phyloP scores from a whole-genome alignment of 2,329 filamentous ascomycete genomes.

The Claviceps purpurea region DNA sequence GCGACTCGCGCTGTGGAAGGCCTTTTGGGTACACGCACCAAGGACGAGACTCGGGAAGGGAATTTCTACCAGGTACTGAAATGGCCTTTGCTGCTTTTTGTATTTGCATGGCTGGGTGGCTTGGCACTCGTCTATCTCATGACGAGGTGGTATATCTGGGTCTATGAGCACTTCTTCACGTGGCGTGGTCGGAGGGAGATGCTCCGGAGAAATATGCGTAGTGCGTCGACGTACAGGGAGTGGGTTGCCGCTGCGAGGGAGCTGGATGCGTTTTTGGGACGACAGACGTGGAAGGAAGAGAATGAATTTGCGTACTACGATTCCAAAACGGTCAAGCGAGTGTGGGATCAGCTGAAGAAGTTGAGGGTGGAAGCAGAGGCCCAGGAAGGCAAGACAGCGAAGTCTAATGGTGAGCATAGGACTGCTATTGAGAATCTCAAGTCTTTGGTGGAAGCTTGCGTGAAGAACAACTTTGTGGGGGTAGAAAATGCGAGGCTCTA shows the following conservation, averaged over 20 bases:
- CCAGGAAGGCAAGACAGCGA: conserved; percentile 27
- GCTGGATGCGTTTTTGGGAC: conserved; percentile 69
- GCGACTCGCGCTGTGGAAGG: conserved; percentile 25
- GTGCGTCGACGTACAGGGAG: conserved; percentile 61
- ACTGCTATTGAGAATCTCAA: conserved; percentile 60
- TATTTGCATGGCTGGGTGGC: conserved; percentile 66
- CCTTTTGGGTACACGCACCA: conserved; percentile 44
- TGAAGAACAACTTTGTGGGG: conserved; percentile 96
- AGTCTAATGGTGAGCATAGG: conserved; percentile 20
- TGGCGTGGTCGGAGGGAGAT: conserved; percentile 71
- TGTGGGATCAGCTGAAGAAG: conserved; percentile 61
- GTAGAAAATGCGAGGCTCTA: conserved; percentile 92
- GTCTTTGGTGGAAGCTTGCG: conserved; percentile 69
- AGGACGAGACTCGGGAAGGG: conserved; percentile 89
- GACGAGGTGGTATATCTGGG: conserved; percentile 77
- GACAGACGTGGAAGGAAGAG: conserved; percentile 65
- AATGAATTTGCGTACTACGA: conserved; percentile 81
- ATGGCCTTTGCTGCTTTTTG: conserved; percentile 75
- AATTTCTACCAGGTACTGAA: conserved; percentile 81
- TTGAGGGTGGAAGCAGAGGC: conserved; percentile 46
- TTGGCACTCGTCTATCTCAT: conserved; percentile 61
- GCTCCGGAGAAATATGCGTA: conserved; percentile 57
- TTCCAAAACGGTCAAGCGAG: conserved; percentile 64
- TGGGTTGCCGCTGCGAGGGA: conserved; percentile 72
- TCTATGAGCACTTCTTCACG: conserved; percentile 82